Evolutionary conservation across 495 filamentous ascomycete species (phyloP).

Genomic region (Penicillium samsonianum): DNA sequence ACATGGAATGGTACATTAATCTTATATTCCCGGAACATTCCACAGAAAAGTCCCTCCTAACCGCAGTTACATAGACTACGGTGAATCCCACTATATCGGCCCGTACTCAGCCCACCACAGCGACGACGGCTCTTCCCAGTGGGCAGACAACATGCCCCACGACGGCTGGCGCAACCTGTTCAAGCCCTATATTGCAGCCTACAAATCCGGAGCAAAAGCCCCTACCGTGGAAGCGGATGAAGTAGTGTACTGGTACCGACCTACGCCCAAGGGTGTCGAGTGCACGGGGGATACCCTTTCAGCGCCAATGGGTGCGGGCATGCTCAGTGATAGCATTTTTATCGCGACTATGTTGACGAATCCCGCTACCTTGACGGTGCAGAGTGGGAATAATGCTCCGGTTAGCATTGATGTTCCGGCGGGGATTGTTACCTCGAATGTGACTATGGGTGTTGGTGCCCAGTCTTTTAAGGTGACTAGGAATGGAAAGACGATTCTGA

Average conservation of each 20-base stretch:
- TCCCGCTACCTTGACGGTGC: slow-evolving; percentile 47
- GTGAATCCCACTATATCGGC: slow-evolving; percentile 56
- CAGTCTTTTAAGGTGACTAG: slow-evolving; percentile 53
- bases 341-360: slow-evolving; percentile 53
- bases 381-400: slow-evolving; percentile 41
- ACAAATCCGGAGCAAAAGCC: neutral
- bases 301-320: slow-evolving; percentile 31
- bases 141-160: slow-evolving; percentile 53
- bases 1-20: slow-evolving; percentile 52
- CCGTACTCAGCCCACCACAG: slow-evolving; percentile 47
- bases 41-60: neutral
- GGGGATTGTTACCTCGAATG: slow-evolving; percentile 47
- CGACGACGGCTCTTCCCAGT: slow-evolving; percentile 59
- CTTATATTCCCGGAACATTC: neutral
- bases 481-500: slow-evolving; percentile 42
- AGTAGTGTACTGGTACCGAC: slow-evolving; percentile 48
- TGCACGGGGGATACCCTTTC: slow-evolving; percentile 17
- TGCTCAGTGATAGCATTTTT: slow-evolving; percentile 53
- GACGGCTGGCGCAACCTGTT: slow-evolving; percentile 1
- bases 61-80: slow-evolving; percentile 42
- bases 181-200: slow-evolving; percentile 27
- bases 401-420: slow-evolving; percentile 38
- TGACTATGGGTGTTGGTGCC: slow-evolving; percentile 52
- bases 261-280: slow-evolving; percentile 35
- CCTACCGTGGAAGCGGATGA: slow-evolving; percentile 31